phyloP scores from a whole-genome alignment of 495 filamentous ascomycete genomes.

The Penicillium soppii region DNA sequence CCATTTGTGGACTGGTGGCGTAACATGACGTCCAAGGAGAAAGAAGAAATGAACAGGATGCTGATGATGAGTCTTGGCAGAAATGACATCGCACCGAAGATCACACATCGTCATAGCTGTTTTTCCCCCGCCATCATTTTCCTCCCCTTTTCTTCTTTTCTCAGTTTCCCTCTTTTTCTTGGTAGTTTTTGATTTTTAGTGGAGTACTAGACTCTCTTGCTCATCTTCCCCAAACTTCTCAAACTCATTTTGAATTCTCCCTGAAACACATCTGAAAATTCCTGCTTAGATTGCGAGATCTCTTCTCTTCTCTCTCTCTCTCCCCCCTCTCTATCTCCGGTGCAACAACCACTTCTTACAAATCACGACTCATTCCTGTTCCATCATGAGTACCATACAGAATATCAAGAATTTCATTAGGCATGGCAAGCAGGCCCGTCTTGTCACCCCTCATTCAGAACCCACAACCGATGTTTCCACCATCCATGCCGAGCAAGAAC shows the following conservation, averaged over 20 bases:
- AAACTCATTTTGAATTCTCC: neutral
- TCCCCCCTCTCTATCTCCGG: neutral
- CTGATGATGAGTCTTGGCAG: conserved; percentile 1
- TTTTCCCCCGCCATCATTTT: conserved; percentile 66
- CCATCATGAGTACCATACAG: conserved; percentile 75
- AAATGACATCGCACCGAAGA: conserved; percentile 28
- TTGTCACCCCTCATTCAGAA: conserved; percentile 60
- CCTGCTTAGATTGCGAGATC: conserved; percentile 69
- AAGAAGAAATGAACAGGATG: conserved; percentile 2
- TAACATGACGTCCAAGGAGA: conserved; percentile 12
- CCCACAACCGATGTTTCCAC: conserved; percentile 67
- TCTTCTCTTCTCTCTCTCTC: conserved; percentile 1
- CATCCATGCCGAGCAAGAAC: conserved; percentile 66
- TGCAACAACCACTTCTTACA: conserved; percentile 11
- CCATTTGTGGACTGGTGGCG: conserved; percentile 19
- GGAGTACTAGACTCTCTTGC: neutral
- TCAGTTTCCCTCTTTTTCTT: conserved; percentile 53
- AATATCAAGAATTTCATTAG: conserved; percentile 97
- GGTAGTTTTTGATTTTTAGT: neutral
- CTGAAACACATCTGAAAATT: conserved; percentile 1
- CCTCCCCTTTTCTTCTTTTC: conserved; percentile 69
- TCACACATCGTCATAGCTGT: conserved; percentile 27
- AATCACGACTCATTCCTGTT: neutral
- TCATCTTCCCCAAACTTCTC: neutral
- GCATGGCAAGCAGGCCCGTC: conserved; percentile 93